Evolutionary conservation across 768 basidiomycete species (phyloP), one percentile per base, ranked within the genome.

Genomic region (Tricholoma saponaceum): DNA sequence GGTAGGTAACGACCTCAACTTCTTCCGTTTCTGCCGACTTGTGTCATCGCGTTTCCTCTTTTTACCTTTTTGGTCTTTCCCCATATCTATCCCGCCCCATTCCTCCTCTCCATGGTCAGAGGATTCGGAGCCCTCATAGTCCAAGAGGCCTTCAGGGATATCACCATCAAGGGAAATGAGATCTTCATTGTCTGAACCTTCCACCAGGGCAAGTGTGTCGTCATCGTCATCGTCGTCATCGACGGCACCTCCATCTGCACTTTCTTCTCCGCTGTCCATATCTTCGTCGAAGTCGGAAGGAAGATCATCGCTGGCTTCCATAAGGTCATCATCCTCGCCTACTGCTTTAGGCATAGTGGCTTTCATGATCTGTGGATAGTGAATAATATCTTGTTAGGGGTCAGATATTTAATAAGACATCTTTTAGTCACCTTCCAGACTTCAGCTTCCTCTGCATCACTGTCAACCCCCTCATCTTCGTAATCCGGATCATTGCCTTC

Each of bases 371-470:
- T 97, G 60, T 1, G 18, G 10, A 35, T 44, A 49, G 43, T 14
- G 54, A 43, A 25, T 43, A 25, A 61, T 28, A 52, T 25, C 41
- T 10, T 23, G 58, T 18, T 25, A 18, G 3, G 20, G 12, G 33
- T 18, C 47, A 22, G 43, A 13, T 7, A 14, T 51, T 20, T 14
- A 43, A 46, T 13, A 41, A 32, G 41, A 23, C 18, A 9, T 37
- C 41, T 4, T 14, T 5, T 7, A 61, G 74, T 58, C 62, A 94
- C 95, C 86, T 90, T 93, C 95, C 95, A 98, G 16, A 96, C 82
- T 64, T 90, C 90, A 16, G 74, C 85, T 65, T 91, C 89, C 12
- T 83, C 83, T 1, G 69, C 61, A 46, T 81, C 82, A 54, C 78
- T 83, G 41, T 71, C 73, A 18, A 69, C 73, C 6, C 73, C 78